These are phyloP conservation scores for Arthroderma sp. DNA, from an alignment of 2,329 filamentous ascomycete species.

Conservation along the genomic window DNA sequence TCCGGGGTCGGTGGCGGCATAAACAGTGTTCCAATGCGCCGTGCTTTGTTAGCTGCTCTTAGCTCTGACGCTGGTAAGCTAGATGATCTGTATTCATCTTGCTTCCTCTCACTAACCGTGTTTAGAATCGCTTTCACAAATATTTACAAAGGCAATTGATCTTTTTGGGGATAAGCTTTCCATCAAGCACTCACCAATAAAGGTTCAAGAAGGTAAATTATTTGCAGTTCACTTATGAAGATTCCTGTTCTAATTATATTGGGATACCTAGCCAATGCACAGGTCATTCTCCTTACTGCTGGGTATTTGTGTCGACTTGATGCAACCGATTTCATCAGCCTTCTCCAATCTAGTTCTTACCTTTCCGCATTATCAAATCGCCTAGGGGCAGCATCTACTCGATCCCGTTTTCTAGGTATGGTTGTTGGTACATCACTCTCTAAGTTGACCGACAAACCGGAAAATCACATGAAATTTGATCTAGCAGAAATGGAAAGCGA, in stretches of 20 bases:
- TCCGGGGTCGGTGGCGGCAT: conserved; percentile 54
- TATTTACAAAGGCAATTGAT: conserved; percentile 53
- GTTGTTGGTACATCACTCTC: conserved; percentile 65
- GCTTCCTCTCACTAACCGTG: not conserved
- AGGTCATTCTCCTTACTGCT: conserved; percentile 63
- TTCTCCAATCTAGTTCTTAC: conserved; percentile 61
- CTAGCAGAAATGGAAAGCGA: conserved; percentile 62
- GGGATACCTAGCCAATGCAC: conserved; percentile 54
- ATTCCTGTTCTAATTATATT: conserved; percentile 15
- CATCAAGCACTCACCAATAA: conserved; percentile 69
- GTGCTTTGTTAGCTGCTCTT: conserved; percentile 51
- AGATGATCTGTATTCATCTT: not conserved
- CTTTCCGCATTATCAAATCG: conserved; percentile 74
- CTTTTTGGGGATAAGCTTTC: conserved; percentile 79
- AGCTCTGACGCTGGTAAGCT: conserved; percentile 39
- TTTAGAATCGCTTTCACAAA: conserved; percentile 33
- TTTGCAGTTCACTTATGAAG: not conserved
- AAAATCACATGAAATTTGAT: conserved; percentile 68
- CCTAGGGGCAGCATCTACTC: conserved; percentile 60
- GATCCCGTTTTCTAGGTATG: conserved; percentile 77
- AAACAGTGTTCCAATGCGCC: conserved; percentile 51
- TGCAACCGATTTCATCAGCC: conserved; percentile 53
- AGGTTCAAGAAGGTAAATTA: conserved; percentile 70
- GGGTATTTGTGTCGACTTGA: conserved; percentile 60
- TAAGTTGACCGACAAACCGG: conserved; percentile 51